phyloP scores from a whole-genome alignment of 495 filamentous ascomycete genomes.

The Daldinia loculata region DNA sequence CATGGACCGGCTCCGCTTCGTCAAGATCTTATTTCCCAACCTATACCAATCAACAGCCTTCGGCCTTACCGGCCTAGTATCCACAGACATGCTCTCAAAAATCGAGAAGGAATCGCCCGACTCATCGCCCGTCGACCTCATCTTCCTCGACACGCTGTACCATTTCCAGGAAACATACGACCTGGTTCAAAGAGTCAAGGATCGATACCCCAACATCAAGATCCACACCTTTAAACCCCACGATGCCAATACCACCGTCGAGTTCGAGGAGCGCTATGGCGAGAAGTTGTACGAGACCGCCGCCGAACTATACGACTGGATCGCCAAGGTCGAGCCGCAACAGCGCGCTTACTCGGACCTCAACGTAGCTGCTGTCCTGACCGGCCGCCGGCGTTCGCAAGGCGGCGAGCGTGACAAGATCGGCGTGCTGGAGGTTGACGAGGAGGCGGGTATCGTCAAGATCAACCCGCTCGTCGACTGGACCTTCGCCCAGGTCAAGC shows the following conservation, averaged over 20 bases:
- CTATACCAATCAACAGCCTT: conserved; percentile 98
- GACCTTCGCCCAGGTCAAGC: conserved; percentile 87
- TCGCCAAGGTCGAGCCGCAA: conserved; percentile 96
- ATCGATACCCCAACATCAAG: conserved; percentile 76
- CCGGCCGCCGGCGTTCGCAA: conserved; percentile 91
- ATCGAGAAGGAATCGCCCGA: conserved; percentile 72
- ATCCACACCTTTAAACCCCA: conserved; percentile 90
- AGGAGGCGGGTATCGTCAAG: conserved; percentile 87
- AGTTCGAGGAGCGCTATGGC: conserved; percentile 85
- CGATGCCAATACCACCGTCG: conserved; percentile 69
- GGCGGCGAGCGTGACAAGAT: conserved; percentile 91
- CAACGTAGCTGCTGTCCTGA: conserved; percentile 89
- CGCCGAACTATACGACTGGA: conserved; percentile 91
- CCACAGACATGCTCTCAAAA: conserved; percentile 93
- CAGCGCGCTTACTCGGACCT: conserved; percentile 91
- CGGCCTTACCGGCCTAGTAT: conserved; percentile 91
- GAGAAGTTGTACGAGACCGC: conserved; percentile 85
- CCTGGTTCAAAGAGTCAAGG: conserved; percentile 80
- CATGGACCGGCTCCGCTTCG: conserved; percentile 89
- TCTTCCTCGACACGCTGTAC: conserved; percentile 97
- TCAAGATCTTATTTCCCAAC: conserved; percentile 85
- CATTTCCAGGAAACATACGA: conserved; percentile 91
- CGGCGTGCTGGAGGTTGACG: conserved; percentile 90
- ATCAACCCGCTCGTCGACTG: conserved; percentile 99
- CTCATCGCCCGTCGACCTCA: conserved; percentile 76